These are phyloP conservation scores for Plicaturopsis crispa DNA, from an alignment of 768 basidiomycete genomes.

Conservation along the genomic window DNA sequence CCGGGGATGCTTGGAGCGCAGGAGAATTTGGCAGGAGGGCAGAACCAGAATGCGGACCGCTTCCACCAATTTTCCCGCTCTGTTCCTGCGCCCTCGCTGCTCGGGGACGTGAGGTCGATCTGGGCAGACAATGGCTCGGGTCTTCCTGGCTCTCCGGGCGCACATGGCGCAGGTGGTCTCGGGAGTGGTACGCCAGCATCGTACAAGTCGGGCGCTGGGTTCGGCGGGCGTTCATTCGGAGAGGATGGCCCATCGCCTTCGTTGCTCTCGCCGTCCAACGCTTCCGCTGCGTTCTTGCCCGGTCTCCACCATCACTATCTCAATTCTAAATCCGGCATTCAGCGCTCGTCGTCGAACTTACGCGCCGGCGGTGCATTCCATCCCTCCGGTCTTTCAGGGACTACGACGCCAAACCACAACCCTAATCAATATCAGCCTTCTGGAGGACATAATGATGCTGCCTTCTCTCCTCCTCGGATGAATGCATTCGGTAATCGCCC, in stretches of 20 bases:
- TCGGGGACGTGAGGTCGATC: conserved; percentile 72
- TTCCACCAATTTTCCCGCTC: conserved; percentile 83
- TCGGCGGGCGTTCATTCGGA: conserved; percentile 21
- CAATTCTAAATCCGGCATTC: conserved; percentile 32
- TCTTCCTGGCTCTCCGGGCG: conserved; percentile 30
- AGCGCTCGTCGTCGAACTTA: conserved; percentile 19
- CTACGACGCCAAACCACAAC: too few species aligned
- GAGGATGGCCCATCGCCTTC: conserved; percentile 29
- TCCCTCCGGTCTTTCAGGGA: too few species aligned
- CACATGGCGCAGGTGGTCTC: conserved; percentile 10
- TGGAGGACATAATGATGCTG: too few species aligned
- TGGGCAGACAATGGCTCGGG: conserved; percentile 56
- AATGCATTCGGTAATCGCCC: conserved; percentile 13
- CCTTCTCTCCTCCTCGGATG: conserved; percentile 19
- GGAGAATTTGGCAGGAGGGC: too few species aligned
- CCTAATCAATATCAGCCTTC: too few species aligned
- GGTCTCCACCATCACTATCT: conserved; percentile 61
- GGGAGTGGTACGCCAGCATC: conserved; percentile 27
- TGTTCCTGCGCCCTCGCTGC: conserved; percentile 68
- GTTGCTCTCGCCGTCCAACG: conserved; percentile 64
- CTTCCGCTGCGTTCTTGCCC: conserved; percentile 77
- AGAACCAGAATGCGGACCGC: too few species aligned
- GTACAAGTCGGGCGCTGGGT: conserved; percentile 28
- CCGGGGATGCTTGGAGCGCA: too few species aligned
- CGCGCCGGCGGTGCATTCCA: too few species aligned